Percentiles rank a stretch among this genome's conserved stretches.
phyloP scores from a whole-genome alignment of 306 rosid genomes.

The Vigna radiata region DNA sequence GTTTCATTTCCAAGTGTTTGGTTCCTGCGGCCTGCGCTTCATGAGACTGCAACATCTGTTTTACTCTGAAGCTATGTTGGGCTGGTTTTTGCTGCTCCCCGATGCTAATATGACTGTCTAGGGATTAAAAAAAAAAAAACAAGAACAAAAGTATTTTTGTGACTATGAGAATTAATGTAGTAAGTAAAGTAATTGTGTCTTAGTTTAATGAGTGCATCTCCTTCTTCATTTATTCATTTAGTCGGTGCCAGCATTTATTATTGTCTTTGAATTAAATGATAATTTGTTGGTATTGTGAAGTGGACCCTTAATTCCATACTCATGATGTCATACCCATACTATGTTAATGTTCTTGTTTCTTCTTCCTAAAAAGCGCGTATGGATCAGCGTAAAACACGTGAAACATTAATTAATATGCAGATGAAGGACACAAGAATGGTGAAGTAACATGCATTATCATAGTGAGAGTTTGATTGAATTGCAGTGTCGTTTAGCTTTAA shows the following conservation, averaged over 20 bases:
- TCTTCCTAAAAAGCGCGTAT: neutral
- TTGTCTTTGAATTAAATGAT: neutral
- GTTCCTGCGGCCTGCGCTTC: conserved; percentile 81
- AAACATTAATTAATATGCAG: neutral
- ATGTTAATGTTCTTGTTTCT: too few species aligned
- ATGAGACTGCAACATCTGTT: conserved; percentile 40
- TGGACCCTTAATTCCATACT: neutral
- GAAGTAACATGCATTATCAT: neutral
- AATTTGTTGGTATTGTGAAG: neutral
- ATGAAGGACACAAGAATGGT: neutral
- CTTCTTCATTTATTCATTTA: conserved; percentile 1
- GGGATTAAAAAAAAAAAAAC: neutral
- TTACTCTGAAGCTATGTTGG: neutral
- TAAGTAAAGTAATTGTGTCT: neutral
- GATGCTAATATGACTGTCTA: neutral
- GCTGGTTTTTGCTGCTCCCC: conserved; percentile 8
- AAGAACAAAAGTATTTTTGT: neutral
- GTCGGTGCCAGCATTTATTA: conserved; percentile 24
- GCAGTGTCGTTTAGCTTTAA: neutral
- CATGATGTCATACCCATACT: neutral
- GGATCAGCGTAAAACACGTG: neutral
- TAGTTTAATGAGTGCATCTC: neutral
- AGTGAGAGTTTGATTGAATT: neutral
- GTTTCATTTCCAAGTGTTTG: conserved; percentile 81
- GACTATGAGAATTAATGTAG: conserved; percentile 1